These are phyloP conservation scores for Geotrichum klebahnii DNA, from an alignment of 1,139 yeast genomes.

Conservation along the genomic window DNA sequence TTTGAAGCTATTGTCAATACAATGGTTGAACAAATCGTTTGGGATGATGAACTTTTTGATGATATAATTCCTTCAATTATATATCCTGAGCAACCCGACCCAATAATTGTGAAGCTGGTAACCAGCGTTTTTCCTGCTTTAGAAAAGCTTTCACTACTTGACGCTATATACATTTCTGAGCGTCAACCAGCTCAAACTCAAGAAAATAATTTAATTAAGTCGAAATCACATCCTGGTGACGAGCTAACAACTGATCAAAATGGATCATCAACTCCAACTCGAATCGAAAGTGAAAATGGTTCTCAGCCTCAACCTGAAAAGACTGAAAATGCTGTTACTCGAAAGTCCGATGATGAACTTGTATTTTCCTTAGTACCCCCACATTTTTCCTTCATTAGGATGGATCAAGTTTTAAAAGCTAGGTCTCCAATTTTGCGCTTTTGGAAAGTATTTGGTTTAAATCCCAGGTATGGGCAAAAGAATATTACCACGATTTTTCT, in stretches of 20 bases:
- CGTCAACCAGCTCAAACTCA: constrained; percentile 1
- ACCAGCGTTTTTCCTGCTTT: constrained; percentile 15
- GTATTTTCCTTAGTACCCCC: constrained; percentile 18
- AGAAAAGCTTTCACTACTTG: constrained; percentile 10
- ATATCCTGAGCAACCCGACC: constrained; percentile 16
- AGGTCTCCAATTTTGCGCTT: constrained; percentile 39
- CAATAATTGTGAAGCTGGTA: constrained; percentile 5
- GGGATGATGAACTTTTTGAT: constrained; percentile 41
- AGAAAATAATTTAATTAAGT: neutral
- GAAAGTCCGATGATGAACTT: constrained; percentile 10
- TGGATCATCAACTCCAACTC: neutral
- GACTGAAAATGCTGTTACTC: neutral
- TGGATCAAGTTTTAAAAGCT: constrained; percentile 34
- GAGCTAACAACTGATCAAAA: neutral
- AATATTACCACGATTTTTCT: constrained; percentile 33
- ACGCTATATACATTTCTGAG: constrained; percentile 14
- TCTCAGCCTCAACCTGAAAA: constrained; percentile 22
- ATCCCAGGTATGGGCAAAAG: constrained; percentile 37
- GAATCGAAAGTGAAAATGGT: neutral
- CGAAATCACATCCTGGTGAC: neutral
- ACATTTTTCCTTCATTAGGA: constrained; percentile 31
- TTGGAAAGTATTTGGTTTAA: constrained; percentile 41
- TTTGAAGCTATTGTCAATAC: constrained; percentile 32
- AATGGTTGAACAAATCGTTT: constrained; percentile 45
- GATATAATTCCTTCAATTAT: constrained; percentile 27